phyloP scores from a whole-genome alignment of 306 rosid species.

The Cicer arietinum region DNA sequence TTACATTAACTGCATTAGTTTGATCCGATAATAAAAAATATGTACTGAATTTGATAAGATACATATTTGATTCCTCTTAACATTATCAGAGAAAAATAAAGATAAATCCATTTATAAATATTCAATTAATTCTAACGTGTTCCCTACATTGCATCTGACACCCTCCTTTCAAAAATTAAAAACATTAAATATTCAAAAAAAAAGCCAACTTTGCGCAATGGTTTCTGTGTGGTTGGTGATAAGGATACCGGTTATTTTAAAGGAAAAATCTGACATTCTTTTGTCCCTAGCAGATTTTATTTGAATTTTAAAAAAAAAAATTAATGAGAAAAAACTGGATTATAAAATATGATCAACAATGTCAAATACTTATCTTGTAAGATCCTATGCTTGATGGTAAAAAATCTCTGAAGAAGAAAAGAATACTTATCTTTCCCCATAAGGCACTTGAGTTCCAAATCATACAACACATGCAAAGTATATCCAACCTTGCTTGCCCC shows the following conservation, averaged over 20 bases:
- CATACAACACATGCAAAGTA: slow-evolving; percentile 69
- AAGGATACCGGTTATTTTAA: neutral
- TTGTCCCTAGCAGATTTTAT: neutral
- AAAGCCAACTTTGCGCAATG: neutral
- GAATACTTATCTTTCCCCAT: slow-evolving; percentile 64
- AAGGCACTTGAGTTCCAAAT: slow-evolving; percentile 62
- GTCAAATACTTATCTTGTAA: neutral
- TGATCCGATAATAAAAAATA: too few relatives aligned
- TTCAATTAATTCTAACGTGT: too few relatives aligned
- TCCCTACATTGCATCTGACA: too few relatives aligned
- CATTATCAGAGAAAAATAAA: too few relatives aligned
- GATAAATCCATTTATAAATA: too few relatives aligned
- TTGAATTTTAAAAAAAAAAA: neutral
- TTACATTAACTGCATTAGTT: too few relatives aligned
- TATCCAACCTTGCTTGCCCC: slow-evolving; percentile 53
- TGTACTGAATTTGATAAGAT: too few relatives aligned
- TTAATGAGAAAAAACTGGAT: slow-evolving; percentile 9
- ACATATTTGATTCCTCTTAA: too few relatives aligned
- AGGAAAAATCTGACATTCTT: slow-evolving; percentile 36
- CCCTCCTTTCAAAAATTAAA: neutral
- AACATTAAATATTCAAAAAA: neutral
- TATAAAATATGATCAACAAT: neutral
- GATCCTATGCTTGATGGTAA: slow-evolving; percentile 44
- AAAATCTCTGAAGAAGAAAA: slow-evolving; percentile 51
- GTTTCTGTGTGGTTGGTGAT: neutral